These are phyloP conservation scores for Citrullus mucosospermus DNA, from an alignment of 306 rosid genomes.

Conservation along the genomic window DNA sequence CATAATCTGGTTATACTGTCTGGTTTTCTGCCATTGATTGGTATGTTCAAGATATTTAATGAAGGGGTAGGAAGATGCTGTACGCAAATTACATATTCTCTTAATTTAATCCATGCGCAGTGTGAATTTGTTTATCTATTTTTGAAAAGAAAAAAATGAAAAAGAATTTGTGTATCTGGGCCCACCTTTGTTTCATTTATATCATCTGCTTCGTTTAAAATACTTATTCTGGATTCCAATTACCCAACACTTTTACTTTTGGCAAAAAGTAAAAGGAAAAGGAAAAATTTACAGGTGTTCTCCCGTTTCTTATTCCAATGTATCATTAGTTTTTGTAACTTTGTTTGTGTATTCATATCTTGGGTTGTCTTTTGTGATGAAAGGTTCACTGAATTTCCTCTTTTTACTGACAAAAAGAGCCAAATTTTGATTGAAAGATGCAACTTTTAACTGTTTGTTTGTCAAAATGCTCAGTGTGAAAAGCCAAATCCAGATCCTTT, in stretches of 20 bases:
- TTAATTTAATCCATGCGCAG: background rate
- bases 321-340: background rate
- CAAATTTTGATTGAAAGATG: background rate
- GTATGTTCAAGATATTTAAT: background rate
- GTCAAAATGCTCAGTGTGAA: background rate
- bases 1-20: background rate
- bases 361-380: background rate
- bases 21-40: conserved; percentile 1
- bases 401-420: background rate
- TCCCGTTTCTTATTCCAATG: background rate
- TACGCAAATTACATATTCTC: conserved; percentile 8
- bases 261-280: background rate
- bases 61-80: conserved; percentile 3
- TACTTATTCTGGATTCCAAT: background rate
- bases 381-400: background rate
- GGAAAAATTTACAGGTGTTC: background rate
- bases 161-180: background rate
- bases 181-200: background rate
- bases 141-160: background rate
- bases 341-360: background rate
- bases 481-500: background rate
- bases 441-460: background rate
- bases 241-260: background rate
- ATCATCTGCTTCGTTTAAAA: background rate
- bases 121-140: background rate